These are phyloP conservation scores for Berberis thunbergii DNA, from an alignment of 164 flowering plant genomes.

Conservation along the genomic window DNA sequence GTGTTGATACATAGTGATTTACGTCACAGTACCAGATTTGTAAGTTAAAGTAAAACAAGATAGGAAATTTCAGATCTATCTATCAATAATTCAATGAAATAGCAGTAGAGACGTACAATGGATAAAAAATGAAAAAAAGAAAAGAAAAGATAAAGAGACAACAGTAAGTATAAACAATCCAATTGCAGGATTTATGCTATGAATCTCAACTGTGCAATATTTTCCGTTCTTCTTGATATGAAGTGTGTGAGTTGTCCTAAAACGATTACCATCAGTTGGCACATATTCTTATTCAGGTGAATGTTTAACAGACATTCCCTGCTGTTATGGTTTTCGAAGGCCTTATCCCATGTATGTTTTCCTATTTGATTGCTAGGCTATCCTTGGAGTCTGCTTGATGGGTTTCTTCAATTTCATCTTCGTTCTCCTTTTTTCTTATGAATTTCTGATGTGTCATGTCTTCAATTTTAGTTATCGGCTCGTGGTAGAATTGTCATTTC, in stretches of 20 bases:
- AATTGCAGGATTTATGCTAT: too few species aligned
- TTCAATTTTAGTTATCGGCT: background rate
- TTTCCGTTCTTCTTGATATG: background rate
- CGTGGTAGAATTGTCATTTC: background rate
- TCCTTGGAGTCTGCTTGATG: background rate
- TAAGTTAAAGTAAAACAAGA: background rate
- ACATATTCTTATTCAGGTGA: background rate
- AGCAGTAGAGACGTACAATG: too few species aligned
- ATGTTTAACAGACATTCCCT: background rate
- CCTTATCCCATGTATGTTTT: background rate
- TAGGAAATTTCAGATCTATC: too few species aligned
- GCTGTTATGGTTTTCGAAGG: background rate
- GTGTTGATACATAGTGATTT: too few species aligned
- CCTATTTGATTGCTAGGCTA: background rate
- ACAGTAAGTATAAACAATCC: too few species aligned
- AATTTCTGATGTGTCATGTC: background rate
- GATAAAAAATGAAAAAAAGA: too few species aligned
- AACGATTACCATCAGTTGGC: background rate
- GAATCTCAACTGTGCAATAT: background rate
- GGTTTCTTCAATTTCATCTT: background rate
- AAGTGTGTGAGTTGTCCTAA: background rate
- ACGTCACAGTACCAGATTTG: conserved; percentile 12
- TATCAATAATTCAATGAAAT: too few species aligned
- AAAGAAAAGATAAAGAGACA: too few species aligned
- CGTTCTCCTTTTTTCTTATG: background rate